phyloP scores from a whole-genome alignment of 768 basidiomycete genomes.

The Lactifluus volemus region DNA sequence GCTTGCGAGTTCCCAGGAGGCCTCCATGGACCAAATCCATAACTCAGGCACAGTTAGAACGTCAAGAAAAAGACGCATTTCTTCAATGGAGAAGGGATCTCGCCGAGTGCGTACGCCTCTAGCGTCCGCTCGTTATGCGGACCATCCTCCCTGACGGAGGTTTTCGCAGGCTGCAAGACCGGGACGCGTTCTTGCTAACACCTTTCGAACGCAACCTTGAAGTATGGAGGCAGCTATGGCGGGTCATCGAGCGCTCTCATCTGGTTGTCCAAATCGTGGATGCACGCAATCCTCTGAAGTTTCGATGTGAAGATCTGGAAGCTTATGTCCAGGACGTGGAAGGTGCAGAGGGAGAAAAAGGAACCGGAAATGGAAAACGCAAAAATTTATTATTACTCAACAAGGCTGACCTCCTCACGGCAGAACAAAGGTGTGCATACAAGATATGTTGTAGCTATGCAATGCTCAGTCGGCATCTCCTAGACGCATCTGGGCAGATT shows the following conservation, averaged over 20 bases:
- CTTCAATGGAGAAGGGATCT: slow-evolving; percentile 89
- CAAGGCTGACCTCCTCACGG: slow-evolving; percentile 88
- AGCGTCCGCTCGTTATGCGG: background rate
- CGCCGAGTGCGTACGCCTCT: slow-evolving; percentile 56
- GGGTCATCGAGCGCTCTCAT: slow-evolving; percentile 91
- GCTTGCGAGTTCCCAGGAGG: slow-evolving; percentile 80
- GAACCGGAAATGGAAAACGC: slow-evolving; percentile 65
- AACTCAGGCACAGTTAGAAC: slow-evolving; percentile 70
- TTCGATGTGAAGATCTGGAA: slow-evolving; percentile 89
- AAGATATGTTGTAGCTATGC: background rate
- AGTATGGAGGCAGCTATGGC: slow-evolving; percentile 98
- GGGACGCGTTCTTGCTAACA: slow-evolving; percentile 80
- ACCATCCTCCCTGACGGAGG: background rate
- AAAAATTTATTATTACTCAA: slow-evolving; percentile 83
- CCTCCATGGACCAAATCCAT: slow-evolving; percentile 84
- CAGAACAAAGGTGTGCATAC: slow-evolving; percentile 61
- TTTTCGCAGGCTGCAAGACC: slow-evolving; percentile 65
- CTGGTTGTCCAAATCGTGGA: slow-evolving; percentile 95
- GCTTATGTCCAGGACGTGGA: slow-evolving; percentile 79
- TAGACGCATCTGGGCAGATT: slow-evolving; percentile 85
- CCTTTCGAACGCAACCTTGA: slow-evolving; percentile 97
- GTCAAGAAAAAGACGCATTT: slow-evolving; percentile 84
- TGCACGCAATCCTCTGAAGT: slow-evolving; percentile 86
- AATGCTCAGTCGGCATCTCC: background rate
- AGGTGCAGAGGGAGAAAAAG: slow-evolving; percentile 71